These are phyloP conservation scores for Monosporascus cannonballus DNA, from an alignment of 2,329 filamentous ascomycete genomes.

Conservation along the genomic window DNA sequence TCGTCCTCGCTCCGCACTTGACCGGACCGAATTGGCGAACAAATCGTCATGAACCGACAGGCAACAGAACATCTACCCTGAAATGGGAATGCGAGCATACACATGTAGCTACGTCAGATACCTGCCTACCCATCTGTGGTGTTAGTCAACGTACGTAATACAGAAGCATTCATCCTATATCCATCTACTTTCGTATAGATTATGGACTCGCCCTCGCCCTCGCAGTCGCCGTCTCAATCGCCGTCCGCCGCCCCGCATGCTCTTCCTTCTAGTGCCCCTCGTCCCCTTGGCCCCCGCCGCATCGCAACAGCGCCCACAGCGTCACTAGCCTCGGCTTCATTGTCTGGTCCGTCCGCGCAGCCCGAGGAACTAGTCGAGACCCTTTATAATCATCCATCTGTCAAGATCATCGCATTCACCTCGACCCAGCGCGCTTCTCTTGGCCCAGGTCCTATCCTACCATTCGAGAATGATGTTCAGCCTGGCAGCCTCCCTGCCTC, in stretches of 20 bases:
- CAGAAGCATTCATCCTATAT: too few relatives aligned
- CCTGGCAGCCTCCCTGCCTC: slow-evolving; percentile 22
- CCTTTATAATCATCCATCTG: slow-evolving; percentile 66
- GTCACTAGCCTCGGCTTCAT: neutral
- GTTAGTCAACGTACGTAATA: neutral
- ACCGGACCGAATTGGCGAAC: neutral
- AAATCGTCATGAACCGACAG: neutral
- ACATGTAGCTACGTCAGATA: too few relatives aligned
- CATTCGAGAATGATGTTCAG: slow-evolving; percentile 22
- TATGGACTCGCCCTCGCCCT: too few relatives aligned
- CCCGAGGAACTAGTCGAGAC: slow-evolving; percentile 51
- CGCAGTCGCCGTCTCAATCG: neutral
- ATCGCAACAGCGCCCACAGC: neutral
- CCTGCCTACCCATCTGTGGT: too few relatives aligned
- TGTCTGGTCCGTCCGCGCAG: slow-evolving; percentile 6
- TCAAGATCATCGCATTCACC: slow-evolving; percentile 60
- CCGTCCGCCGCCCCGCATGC: neutral
- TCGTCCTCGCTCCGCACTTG: slow-evolving; percentile 13
- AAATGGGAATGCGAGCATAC: neutral
- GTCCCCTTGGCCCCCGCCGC: neutral
- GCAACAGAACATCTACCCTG: neutral
- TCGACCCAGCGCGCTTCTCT: slow-evolving; percentile 17
- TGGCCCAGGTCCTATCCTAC: slow-evolving; percentile 28
- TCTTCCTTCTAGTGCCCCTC: neutral
- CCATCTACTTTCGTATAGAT: too few relatives aligned